Evolutionary conservation across 1,284 basidiomycete genomes (phyloP).

Genomic region (Austroboletus novae-zelandiae): DNA sequence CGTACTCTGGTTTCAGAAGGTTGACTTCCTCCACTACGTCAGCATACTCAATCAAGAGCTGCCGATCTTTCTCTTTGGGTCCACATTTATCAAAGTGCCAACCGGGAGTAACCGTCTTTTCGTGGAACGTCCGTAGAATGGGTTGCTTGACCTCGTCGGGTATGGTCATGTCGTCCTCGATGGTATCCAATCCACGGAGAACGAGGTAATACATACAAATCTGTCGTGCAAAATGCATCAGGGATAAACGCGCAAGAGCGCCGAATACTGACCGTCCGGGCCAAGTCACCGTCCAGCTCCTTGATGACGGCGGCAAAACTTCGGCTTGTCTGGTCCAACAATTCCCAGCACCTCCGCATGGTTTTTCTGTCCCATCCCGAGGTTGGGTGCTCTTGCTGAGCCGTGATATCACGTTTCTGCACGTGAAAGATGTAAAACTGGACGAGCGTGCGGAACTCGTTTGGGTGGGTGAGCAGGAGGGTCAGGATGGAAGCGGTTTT

Average conservation of each 20-base stretch:
- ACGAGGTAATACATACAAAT: slow-evolving; percentile 96
- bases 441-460: slow-evolving; percentile 75
- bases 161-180: slow-evolving; percentile 99
- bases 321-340: slow-evolving; percentile 86
- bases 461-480: slow-evolving; percentile 69
- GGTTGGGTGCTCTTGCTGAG: slow-evolving; percentile 63
- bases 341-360: slow-evolving; percentile 91
- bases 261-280: slow-evolving; percentile 73
- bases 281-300: slow-evolving; percentile 93
- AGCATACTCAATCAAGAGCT: slow-evolving; percentile 86
- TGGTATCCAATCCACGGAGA: slow-evolving; percentile 89
- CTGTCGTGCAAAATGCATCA: slow-evolving; percentile 38
- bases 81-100: slow-evolving; percentile 88
- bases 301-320: slow-evolving; percentile 96
- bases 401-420: slow-evolving; percentile 76
- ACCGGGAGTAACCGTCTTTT: slow-evolving; percentile 77
- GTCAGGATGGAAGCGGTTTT: slow-evolving; percentile 45
- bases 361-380: slow-evolving; percentile 81
- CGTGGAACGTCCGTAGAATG: slow-evolving; percentile 82
- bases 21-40: slow-evolving; percentile 83
- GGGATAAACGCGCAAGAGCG: background rate
- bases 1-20: slow-evolving; percentile 62
- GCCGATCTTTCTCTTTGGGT: slow-evolving; percentile 88
- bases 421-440: slow-evolving; percentile 83
- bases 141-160: slow-evolving; percentile 85